phyloP scores from a whole-genome alignment of 2,329 filamentous ascomycete genomes.

The Escovopsis sp. region DNA sequence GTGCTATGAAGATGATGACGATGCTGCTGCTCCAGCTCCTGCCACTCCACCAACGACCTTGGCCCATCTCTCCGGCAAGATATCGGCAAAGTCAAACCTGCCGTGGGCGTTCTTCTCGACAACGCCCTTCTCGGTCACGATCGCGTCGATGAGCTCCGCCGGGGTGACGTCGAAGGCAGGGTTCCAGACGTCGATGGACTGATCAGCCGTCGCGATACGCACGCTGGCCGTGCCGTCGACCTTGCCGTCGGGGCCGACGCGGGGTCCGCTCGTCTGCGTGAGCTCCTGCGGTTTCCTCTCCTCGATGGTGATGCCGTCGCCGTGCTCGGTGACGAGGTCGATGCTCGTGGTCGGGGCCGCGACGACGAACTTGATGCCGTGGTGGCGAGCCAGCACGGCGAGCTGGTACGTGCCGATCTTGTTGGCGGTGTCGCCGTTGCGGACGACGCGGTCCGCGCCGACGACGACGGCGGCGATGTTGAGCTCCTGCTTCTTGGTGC shows the following conservation, averaged over 20 bases:
- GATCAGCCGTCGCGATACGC: constrained; percentile 64
- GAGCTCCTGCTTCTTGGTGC: constrained; percentile 41
- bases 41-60: constrained; percentile 11
- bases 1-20: neutral
- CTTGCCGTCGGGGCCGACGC: constrained; percentile 45
- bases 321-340: constrained; percentile 65
- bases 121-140: constrained; percentile 84
- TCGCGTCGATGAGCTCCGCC: constrained; percentile 72
- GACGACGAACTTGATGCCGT: constrained; percentile 87
- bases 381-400: constrained; percentile 75
- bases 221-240: constrained; percentile 49
- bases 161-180: constrained; percentile 95
- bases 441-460: constrained; percentile 85
- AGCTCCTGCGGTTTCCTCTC: constrained; percentile 70
- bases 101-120: constrained; percentile 62
- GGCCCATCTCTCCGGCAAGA: constrained; percentile 41
- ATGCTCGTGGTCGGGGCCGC: constrained; percentile 91
- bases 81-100: constrained; percentile 45
- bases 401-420: constrained; percentile 94
- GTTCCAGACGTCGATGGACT: constrained; percentile 82
- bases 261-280: constrained; percentile 67
- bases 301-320: constrained; percentile 76
- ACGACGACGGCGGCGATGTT: constrained; percentile 81
- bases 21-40: no score
- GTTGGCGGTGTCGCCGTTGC: constrained; percentile 95